phyloP scores from a whole-genome alignment of 441 rosid genomes.

The Bruguiera hainesii region DNA sequence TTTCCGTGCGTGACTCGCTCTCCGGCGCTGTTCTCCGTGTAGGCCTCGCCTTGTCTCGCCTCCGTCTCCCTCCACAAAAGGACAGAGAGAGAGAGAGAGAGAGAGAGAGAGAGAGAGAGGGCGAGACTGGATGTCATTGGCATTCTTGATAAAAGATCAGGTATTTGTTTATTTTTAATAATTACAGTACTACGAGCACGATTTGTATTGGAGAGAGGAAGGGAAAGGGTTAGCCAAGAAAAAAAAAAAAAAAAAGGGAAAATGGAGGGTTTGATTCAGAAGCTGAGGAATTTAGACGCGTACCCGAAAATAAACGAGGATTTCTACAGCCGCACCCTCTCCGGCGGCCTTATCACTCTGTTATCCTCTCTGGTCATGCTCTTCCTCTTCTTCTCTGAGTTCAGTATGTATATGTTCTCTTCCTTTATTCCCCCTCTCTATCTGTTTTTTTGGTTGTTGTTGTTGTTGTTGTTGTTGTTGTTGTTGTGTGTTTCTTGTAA shows the following conservation, averaged over 20 bases:
- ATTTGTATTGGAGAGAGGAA: too few species aligned
- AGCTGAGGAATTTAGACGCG: constrained; percentile 75
- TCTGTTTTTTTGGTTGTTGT: background rate
- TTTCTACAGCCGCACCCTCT: constrained; percentile 85
- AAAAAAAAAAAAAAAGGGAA: background rate
- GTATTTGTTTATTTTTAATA: too few species aligned
- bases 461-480: background rate
- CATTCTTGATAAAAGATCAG: too few species aligned
- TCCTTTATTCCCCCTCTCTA: background rate
- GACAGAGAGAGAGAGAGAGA: too few species aligned
- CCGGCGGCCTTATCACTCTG: constrained; percentile 90
- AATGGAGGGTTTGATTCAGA: constrained; percentile 64
- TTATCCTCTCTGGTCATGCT: constrained; percentile 74
- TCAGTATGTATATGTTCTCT: constrained; percentile 45
- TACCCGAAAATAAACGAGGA: constrained; percentile 95
- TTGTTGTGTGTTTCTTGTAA: background rate
- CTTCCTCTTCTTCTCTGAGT: constrained; percentile 89
- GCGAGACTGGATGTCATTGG: too few species aligned
- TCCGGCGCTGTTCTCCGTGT: too few species aligned
- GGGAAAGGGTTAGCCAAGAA: background rate
- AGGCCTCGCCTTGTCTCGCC: too few species aligned
- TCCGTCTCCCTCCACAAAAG: too few species aligned
- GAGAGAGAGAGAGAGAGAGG: too few species aligned
- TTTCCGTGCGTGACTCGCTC: too few species aligned
- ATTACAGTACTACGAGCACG: too few species aligned